These are phyloP conservation scores for Chlorella sp. DNA, from an alignment of 139 green algal species.

Conservation along the genomic window DNA sequence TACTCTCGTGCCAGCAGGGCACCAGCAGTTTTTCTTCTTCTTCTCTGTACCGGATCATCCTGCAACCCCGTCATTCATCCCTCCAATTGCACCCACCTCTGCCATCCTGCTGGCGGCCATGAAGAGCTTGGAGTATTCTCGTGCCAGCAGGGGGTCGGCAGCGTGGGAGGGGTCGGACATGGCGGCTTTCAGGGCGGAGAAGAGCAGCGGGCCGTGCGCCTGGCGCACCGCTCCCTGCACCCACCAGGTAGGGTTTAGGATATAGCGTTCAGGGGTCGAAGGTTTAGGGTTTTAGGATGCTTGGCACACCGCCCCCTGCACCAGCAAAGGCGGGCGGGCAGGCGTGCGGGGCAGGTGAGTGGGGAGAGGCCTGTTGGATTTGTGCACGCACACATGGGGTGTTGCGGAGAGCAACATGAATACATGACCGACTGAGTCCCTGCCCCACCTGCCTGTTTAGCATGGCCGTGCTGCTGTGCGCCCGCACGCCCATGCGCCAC, in stretches of 20 bases:
- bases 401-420: too few species aligned
- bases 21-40: background rate
- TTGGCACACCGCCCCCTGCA: conserved; percentile 13
- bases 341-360: background rate
- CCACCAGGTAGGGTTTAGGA: background rate
- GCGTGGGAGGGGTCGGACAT: conserved; percentile 34
- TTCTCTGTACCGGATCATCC: too few species aligned
- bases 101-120: conserved; percentile 43
- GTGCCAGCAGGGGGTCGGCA: conserved; percentile 35
- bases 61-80: too few species aligned
- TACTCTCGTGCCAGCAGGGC: conserved; percentile 42
- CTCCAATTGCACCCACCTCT: conserved; percentile 15
- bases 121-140: conserved; percentile 58
- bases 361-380: too few species aligned
- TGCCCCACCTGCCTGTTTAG: too few species aligned
- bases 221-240: conserved; percentile 13
- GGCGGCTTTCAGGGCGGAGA: conserved; percentile 55
- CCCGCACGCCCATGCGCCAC: too few species aligned
- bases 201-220: conserved; percentile 51
- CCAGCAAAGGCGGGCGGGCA: background rate
- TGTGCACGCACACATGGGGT: too few species aligned
- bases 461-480: too few species aligned
- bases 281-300: too few species aligned
- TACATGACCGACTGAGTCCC: too few species aligned
- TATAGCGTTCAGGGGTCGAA: too few species aligned